Percentiles rank a stretch among this genome's conserved stretches.
phyloP scores from a whole-genome alignment of 305 asterid genomes.

The Solanum hybrid region DNA sequence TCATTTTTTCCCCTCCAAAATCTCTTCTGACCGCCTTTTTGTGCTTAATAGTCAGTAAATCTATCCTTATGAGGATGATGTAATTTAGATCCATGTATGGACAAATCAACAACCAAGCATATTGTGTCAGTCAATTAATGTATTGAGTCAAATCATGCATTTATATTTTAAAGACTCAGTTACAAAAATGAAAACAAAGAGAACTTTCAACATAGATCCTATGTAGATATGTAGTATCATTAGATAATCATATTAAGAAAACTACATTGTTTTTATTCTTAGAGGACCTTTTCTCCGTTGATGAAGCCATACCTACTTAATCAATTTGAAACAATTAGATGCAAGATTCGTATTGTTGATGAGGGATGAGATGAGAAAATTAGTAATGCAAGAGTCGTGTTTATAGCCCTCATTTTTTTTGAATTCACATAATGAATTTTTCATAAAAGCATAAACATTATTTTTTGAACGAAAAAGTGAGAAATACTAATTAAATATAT shows the following conservation, averaged over 20 bases:
- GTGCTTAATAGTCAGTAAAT: too few relatives aligned
- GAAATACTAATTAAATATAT: too few relatives aligned
- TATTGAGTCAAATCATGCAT: not conserved
- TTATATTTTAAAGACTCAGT: not conserved
- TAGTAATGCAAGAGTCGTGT: not conserved
- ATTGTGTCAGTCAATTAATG: not conserved
- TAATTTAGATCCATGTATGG: too few relatives aligned
- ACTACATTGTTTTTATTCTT: not conserved
- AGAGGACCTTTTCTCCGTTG: not conserved
- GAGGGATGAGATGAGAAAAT: not conserved
- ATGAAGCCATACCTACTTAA: not conserved
- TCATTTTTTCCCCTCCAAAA: too few relatives aligned
- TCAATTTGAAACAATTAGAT: not conserved
- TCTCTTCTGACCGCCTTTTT: too few relatives aligned
- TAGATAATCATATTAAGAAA: not conserved
- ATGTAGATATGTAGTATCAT: not conserved
- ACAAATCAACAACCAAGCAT: not conserved
- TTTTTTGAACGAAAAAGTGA: too few relatives aligned
- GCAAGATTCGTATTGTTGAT: not conserved
- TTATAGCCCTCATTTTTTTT: not conserved
- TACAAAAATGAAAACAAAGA: not conserved
- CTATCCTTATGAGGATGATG: not conserved
- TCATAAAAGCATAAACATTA: too few relatives aligned
- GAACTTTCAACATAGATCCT: not conserved
- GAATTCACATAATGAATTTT: too few relatives aligned